Evolutionary conservation across 768 basidiomycete genomes (phyloP).

Genomic region (Gloeophyllum trabeum): DNA sequence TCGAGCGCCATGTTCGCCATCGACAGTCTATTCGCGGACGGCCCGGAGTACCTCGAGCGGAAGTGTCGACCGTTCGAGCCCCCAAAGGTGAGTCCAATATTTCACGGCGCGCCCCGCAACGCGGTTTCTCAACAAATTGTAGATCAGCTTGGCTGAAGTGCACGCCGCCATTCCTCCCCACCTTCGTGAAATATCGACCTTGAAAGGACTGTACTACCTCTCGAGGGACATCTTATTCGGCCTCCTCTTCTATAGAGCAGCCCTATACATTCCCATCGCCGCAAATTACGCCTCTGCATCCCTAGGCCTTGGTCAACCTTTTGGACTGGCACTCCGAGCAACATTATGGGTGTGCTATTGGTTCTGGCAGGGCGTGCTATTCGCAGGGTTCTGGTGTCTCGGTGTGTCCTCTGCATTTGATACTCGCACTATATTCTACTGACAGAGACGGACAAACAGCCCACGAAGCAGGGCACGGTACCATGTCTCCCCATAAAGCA

Average conservation of each 20-base stretch:
- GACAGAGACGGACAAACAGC: slow-evolving; percentile 15
- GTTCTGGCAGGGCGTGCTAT: slow-evolving; percentile 15
- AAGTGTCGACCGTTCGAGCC: background rate
- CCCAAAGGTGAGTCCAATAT: background rate
- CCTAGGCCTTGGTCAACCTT: background rate
- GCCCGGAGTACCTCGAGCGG: background rate
- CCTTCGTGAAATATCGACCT: background rate
- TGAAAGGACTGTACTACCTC: background rate
- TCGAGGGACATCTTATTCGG: background rate
- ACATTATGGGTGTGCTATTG: slow-evolving; percentile 10
- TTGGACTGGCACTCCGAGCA: background rate
- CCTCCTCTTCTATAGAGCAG: background rate
- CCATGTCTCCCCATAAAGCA: background rate
- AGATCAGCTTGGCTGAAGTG: background rate
- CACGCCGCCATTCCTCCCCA: background rate
- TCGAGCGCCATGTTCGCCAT: background rate
- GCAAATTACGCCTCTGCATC: background rate
- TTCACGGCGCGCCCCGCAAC: background rate
- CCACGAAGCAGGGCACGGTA: slow-evolving; percentile 24
- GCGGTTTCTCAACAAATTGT: background rate
- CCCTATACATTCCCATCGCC: background rate
- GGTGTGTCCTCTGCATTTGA: slow-evolving; percentile 7
- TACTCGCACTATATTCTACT: background rate
- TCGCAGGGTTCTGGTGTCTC: slow-evolving; percentile 13
- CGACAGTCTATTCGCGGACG: background rate